Conservation (phyloP, 2,329 filamentous ascomycete species). For the Teratosphaeria viscida region DNA sequence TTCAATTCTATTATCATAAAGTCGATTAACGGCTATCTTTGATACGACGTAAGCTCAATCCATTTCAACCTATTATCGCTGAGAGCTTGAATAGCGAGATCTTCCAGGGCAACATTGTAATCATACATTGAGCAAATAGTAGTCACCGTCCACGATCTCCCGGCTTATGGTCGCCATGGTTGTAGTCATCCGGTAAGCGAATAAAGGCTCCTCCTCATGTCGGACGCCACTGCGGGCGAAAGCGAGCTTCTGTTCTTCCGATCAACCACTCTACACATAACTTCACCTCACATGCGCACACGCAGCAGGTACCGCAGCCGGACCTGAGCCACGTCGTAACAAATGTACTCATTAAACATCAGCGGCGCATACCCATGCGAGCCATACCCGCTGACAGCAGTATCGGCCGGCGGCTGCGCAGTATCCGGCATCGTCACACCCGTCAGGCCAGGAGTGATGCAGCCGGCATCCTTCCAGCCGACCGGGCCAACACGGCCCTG, state of each 20-base stretch:
- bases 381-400: conserved; percentile 1
- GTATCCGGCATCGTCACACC: conserved; percentile 50
- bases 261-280: not conserved
- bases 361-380: conserved; percentile 34
- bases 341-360: conserved; percentile 52
- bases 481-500: conserved; percentile 54
- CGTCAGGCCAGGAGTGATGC: conserved; percentile 52
- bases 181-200: not conserved
- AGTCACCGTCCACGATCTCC: not conserved
- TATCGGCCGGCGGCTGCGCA: conserved; percentile 13
- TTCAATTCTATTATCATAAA: no score
- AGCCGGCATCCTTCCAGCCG: conserved; percentile 67
- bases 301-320: conserved; percentile 60
- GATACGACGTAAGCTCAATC: no score
- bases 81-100: no score
- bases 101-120: not conserved
- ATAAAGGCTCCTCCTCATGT: not conserved
- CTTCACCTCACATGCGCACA: conserved; percentile 33
- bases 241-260: not conserved
- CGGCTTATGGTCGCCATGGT: not conserved
- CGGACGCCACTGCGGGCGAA: not conserved
- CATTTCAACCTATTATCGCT: no score
- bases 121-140: not conserved
- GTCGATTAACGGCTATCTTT: no score
- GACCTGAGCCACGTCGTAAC: conserved; percentile 59